Evolutionary conservation across 108 stramenopile genomes (phyloP), one percentile per base, ranked within the genome.

Genomic region (Stephanodiscus minutulus): DNA sequence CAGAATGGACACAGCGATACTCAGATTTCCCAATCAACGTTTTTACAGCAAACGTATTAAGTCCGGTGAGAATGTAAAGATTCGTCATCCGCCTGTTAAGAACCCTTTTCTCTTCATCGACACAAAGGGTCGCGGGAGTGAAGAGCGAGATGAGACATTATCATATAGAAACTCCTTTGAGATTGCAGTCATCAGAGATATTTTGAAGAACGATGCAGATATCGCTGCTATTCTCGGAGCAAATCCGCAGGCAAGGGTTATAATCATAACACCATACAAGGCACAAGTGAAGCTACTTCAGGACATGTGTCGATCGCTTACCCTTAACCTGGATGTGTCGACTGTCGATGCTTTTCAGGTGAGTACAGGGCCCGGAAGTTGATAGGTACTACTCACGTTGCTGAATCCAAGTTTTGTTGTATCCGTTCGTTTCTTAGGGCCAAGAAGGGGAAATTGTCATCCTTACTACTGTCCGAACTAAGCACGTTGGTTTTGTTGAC

Each of bases 401-500:
- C 20, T 49, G 44, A 60, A 12, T 55, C 84, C 21, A 65, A 68
- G 24, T 80, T 85, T 7, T 82, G 81, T 27, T 85, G 83, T 11
- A 77, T 85, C 6, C 84, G 84, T 78, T 83, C 84, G 0, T 83
- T 88, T 60, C 6, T 6, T 85, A 88, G 58, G 87, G 87, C 4
- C 82, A 85, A 72, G 87, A 88, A 56, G 73, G 61, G 12, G 84
- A 88, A 24, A 39, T 85, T 15, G 84, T 88, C 1, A 49, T 88
- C 5, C 62, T 85, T 44, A 82, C 85, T 1, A 71, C 74, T 1
- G 82, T 81, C n/a, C 71, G 88, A 7, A 82, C 85, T 0, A 77
- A 80, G 55, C 18, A 78, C 35, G 54, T 91, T 31, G 91, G 94
- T 9, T 95, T 95, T 53, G 48, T 90, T 18, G 73, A 86, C 8